phyloP scores from a whole-genome alignment of 495 filamentous ascomycete genomes.

The Neurospora discreta region DNA sequence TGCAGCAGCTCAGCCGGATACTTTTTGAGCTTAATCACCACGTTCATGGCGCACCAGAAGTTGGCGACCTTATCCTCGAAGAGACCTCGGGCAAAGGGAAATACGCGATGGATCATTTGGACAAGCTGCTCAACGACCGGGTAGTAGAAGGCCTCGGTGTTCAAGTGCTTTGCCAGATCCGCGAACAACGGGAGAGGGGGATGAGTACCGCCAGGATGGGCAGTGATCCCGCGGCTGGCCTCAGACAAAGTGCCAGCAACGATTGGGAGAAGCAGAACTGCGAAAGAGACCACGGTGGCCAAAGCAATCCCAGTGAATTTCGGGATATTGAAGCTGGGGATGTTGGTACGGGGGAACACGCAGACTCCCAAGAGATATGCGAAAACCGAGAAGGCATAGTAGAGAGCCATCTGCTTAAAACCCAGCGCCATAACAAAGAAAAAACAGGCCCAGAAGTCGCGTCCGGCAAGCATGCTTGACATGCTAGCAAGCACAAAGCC shows the following conservation, averaged over 20 bases:
- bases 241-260: slow-evolving; percentile 54
- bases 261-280: slow-evolving; percentile 62
- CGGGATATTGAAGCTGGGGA: slow-evolving; percentile 37
- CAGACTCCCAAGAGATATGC: slow-evolving; percentile 83
- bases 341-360: slow-evolving; percentile 47
- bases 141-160: slow-evolving; percentile 57
- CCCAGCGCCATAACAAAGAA: slow-evolving; percentile 91
- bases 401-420: slow-evolving; percentile 98
- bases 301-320: slow-evolving; percentile 65
- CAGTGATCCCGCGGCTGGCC: slow-evolving; percentile 38
- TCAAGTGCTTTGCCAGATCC: slow-evolving; percentile 45
- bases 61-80: slow-evolving; percentile 99
- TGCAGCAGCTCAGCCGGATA: slow-evolving; percentile 60
- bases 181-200: slow-evolving; percentile 48
- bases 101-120: slow-evolving; percentile 79
- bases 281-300: slow-evolving; percentile 62
- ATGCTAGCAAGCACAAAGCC: slow-evolving; percentile 76
- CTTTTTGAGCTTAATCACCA: slow-evolving; percentile 70
- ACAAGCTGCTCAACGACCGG: slow-evolving; percentile 60
- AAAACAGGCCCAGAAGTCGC: slow-evolving; percentile 75
- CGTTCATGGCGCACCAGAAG: slow-evolving; percentile 88
- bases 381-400: slow-evolving; percentile 88
- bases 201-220: slow-evolving; percentile 34
- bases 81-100: slow-evolving; percentile 85
- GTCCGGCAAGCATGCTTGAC: slow-evolving; percentile 75